Evolutionary conservation across 805 yeast genomes (phyloP), one percentile per base, ranked within the genome.

Genomic region (Tetrapisispora fleetii): DNA sequence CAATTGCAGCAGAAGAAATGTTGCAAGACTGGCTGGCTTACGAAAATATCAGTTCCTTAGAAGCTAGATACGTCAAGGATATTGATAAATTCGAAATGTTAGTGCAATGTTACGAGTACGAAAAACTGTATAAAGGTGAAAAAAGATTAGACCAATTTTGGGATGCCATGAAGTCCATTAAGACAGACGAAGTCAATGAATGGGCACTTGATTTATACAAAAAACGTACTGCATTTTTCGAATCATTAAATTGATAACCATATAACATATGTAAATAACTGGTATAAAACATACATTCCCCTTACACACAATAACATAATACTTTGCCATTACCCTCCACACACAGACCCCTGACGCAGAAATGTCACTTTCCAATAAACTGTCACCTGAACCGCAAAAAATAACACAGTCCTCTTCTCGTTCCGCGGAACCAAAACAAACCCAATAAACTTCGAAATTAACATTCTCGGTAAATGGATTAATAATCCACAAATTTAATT

Each of bases 61-160:
- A 91, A 65, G 96, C 97, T 13, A 74, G 81, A 48, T 86, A 87
- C 56, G 96, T 91, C 54, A 91, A 91, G 69, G 97, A 91, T 66
- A 80, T 93, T 52, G 98, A 91, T 67, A 91, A 91, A 72, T 85
- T 78, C 61, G 97, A 89, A 67, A 78, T 89, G 78, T 72, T 85
- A 54, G 76, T 84, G 55, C 87, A 86, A 69, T 83, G 90, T 37
- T 80, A 80, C 75, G 86, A 89, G 65, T 91, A 90, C 62, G 96
- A 88, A 69, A 81, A 79, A 56, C 71, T 72, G 54, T 76, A 72
- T 56, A 75, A 80, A 11, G 77, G 80, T 40, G 66, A 65, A 46
- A 76, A 76, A 52, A 80, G 79, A 56, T 73, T 91, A 51, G 71
- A 74, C 45, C 89, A 86, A 57, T 90, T 91, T 60, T 80, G 80